Base-by-base conservation (phyloP, 1,139 yeast species). In the Zygoascus hellenicus region DNA sequence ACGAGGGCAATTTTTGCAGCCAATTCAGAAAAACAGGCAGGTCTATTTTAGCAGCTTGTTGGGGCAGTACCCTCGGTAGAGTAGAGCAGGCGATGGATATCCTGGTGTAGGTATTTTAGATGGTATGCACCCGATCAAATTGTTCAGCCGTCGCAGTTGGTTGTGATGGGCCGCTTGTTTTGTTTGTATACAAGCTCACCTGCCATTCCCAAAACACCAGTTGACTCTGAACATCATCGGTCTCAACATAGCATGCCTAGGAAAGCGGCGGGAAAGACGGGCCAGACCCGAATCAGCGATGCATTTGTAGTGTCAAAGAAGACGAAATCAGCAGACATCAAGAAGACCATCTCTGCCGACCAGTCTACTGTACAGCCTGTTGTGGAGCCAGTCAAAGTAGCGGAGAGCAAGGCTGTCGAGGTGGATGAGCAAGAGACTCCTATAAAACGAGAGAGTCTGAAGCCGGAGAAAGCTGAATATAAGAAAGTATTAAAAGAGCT, bases 401-500 rank as follows among this genome's bases (percentile, higher is more conserved):
- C 5, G 16, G 36, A 19, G 22, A 19, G 30, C 33, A 30, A 11
- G 19, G 31, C 35, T 2, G 38, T 48, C 32, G 46, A 47, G 6
- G 13, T 31, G 28, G 48, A 42, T 11, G 33, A 43, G 31, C 31
- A 22, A 6, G 16, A 29, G 19, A 10, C 33, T 9, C 16, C 43
- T 22, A 22, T 7, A 22, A 11, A 17, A 15, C 9, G 11, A 14
- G 22, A 19, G 1, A 6, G 19, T 34, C 39, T 39, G n/a, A 36
- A 45, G n/a, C 31, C 29, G 6, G 43, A 33, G 7, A 30, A 34
- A 10, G 13, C 11, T 13, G 34, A 45, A 29, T 47, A 46, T 15
- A 26, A 38, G 36, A 22, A 30, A n/a, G 40, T 38, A 15, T 38
- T 51, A n/a, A 34, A 42, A 16, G 47, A 48, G 9, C 28, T 51